Percentiles rank a stretch among this genome's conserved stretches.
Evolutionary conservation across 306 rosid genomes (phyloP).

Genomic region (Malus orientalis): DNA sequence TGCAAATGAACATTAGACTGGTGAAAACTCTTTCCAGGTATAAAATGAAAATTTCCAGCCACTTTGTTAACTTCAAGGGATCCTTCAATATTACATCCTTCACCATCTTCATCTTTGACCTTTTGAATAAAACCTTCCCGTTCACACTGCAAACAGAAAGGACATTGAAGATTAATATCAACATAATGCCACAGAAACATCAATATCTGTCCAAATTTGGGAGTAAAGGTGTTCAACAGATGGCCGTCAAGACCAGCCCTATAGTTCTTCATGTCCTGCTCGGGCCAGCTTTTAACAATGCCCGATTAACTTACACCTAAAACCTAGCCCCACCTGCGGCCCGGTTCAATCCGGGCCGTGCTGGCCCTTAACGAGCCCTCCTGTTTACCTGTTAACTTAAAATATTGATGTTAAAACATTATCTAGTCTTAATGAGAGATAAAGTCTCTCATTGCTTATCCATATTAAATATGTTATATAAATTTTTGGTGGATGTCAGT

Average conservation of each 20-base stretch:
- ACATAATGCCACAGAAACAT: neutral
- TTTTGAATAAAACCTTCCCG: slow-evolving; percentile 80
- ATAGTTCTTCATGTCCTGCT: neutral
- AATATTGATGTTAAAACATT: too few species aligned
- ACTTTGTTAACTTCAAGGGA: slow-evolving; percentile 84
- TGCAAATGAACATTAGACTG: slow-evolving; percentile 38
- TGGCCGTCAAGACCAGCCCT: neutral
- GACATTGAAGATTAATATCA: slow-evolving; percentile 11
- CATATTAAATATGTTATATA: neutral
- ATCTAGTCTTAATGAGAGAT: too few species aligned
- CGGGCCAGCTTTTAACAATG: neutral
- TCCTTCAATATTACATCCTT: slow-evolving; percentile 88
- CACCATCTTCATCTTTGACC: slow-evolving; percentile 87
- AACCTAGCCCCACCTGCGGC: neutral
- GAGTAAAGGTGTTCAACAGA: neutral
- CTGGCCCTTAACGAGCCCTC: neutral
- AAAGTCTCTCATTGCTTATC: too few species aligned
- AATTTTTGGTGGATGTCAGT: neutral
- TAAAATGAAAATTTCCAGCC: slow-evolving; percentile 81
- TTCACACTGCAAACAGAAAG: slow-evolving; percentile 56
- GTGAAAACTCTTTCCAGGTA: slow-evolving; percentile 78
- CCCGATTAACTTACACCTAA: neutral
- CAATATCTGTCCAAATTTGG: neutral
- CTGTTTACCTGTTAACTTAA: neutral
- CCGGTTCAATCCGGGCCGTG: neutral